Evolutionary conservation across 2,329 filamentous ascomycete genomes (phyloP).

Genomic region (Gremmenia infestans): DNA sequence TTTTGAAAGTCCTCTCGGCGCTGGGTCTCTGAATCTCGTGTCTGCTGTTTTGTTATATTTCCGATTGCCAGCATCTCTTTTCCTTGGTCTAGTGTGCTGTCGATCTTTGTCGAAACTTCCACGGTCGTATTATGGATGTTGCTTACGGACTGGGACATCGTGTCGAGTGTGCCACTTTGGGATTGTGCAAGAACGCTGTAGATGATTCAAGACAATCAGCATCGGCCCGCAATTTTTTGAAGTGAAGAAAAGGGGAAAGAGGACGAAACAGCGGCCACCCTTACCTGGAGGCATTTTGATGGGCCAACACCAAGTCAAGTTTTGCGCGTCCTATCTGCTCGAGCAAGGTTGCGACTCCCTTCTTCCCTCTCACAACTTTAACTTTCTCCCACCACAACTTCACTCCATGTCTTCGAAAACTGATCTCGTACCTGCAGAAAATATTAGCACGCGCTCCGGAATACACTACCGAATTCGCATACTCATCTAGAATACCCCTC

Average conservation of each 20-base stretch:
- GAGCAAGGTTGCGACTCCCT: neutral
- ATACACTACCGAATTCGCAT: neutral
- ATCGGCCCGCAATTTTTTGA: accelerated
- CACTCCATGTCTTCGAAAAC: neutral
- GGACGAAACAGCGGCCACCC: neutral
- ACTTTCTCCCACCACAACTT: neutral
- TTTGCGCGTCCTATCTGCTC: neutral
- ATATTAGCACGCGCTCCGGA: neutral
- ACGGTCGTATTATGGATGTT: neutral
- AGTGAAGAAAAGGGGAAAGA: neutral
- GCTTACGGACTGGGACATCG: neutral
- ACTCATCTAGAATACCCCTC: neutral
- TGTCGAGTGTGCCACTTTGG: neutral
- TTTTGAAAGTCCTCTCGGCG: neutral
- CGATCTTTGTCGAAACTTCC: neutral
- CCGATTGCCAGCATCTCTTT: neutral
- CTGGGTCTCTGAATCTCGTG: neutral
- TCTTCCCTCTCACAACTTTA: neutral
- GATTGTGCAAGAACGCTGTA: neutral
- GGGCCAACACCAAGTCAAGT: neutral
- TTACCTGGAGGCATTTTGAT: neutral
- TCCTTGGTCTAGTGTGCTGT: neutral
- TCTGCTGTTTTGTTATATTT: neutral
- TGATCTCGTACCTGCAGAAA: neutral
- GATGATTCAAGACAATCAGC: neutral